Conservation (phyloP, 257 asterid species). For the Fraxinus quadrangulata region DNA sequence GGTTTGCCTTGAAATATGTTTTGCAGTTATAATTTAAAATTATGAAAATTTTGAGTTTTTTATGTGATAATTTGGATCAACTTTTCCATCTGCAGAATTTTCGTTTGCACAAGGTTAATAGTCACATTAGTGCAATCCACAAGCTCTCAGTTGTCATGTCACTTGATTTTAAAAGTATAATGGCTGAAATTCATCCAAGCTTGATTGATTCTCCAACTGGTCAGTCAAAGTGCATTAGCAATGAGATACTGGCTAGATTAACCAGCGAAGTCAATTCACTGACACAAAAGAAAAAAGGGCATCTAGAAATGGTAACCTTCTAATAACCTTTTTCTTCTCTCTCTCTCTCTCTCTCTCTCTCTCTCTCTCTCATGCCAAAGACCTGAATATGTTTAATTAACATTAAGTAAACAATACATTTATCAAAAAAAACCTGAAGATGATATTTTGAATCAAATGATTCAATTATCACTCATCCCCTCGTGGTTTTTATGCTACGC, state of each 20-base stretch:
- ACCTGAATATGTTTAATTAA: conserved; percentile 5
- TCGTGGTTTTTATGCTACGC: conserved; percentile 4
- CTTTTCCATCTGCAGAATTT: conserved; percentile 49
- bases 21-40: conserved; percentile 7
- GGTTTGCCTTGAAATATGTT: conserved; percentile 38
- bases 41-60: conserved; percentile 7
- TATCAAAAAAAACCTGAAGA: neutral
- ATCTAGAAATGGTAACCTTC: conserved; percentile 49
- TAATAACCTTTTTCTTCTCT: neutral
- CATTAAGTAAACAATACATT: conserved; percentile 4
- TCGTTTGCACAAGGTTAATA: conserved; percentile 61
- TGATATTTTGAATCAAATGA: neutral
- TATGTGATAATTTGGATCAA: neutral
- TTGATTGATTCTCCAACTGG: conserved; percentile 43
- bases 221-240: conserved; percentile 67
- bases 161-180: conserved; percentile 59
- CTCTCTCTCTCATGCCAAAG: conserved; percentile 9
- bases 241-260: conserved; percentile 68
- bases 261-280: conserved; percentile 55
- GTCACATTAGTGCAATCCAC: conserved; percentile 50
- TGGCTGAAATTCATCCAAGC: conserved; percentile 66
- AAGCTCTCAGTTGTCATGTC: conserved; percentile 68
- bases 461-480: neutral
- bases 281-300: conserved; percentile 64
- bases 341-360: neutral